phyloP scores from a whole-genome alignment of 2,329 filamentous ascomycete species.

The Hypoxylon sp. region DNA sequence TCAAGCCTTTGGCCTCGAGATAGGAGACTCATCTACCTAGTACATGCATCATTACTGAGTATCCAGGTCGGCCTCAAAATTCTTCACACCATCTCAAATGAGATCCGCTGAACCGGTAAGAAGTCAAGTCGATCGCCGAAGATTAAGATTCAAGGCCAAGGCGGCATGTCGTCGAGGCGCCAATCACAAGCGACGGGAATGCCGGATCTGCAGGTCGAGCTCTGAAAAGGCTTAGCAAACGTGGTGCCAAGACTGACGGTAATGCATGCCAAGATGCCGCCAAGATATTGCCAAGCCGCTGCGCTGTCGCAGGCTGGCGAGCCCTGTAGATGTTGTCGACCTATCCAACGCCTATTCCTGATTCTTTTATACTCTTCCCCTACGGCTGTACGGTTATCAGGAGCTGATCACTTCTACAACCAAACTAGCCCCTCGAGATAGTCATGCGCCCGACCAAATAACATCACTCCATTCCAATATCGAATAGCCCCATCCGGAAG shows the following conservation, averaged over 20 bases:
- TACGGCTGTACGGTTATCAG: not conserved
- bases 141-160: constrained; percentile 31
- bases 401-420: constrained; percentile 37
- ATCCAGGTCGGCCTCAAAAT: constrained; percentile 6
- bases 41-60: not conserved
- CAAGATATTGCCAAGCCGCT: constrained; percentile 36
- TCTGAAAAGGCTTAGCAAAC: constrained; percentile 32
- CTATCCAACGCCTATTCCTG: not conserved
- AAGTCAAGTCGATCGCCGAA: constrained; percentile 32
- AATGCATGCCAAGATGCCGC: constrained; percentile 34
- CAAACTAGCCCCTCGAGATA: constrained; percentile 16
- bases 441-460: constrained; percentile 14
- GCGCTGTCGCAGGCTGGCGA: constrained; percentile 27
- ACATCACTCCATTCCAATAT: constrained; percentile 15
- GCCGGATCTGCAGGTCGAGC: constrained; percentile 34
- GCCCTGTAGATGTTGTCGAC: constrained; percentile 7
- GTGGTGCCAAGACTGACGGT: constrained; percentile 30
- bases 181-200: constrained; percentile 27
- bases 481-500: constrained; percentile 35
- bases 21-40: constrained; percentile 12
- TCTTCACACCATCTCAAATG: constrained; percentile 20
- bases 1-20: constrained; percentile 18
- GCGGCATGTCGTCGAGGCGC: not conserved
- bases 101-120: constrained; percentile 31
- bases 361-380: constrained; percentile 13